Conservation (phyloP, 345 rosid species). For the Punica granatum region DNA sequence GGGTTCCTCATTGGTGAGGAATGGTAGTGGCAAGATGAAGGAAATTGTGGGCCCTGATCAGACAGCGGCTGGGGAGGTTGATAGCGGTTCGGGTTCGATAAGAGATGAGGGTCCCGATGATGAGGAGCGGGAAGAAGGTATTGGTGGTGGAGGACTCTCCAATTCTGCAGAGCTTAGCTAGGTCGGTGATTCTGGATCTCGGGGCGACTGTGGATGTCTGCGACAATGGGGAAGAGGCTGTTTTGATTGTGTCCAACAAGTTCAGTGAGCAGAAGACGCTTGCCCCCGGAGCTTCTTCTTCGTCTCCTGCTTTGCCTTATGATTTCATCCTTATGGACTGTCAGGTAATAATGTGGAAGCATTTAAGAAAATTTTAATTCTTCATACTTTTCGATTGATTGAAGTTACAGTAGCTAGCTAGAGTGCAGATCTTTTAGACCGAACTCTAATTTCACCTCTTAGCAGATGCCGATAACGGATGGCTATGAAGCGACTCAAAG, state of each 20-base stretch:
- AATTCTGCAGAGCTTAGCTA: conserved; percentile 18
- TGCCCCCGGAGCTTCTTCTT: conserved; percentile 7
- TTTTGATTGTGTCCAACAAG: conserved; percentile 26
- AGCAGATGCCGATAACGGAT: conserved; percentile 69
- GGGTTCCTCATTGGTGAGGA: conserved; percentile 14
- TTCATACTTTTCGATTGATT: no score
- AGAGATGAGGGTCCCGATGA: neutral
- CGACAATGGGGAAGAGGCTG: conserved; percentile 49
- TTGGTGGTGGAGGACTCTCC: conserved; percentile 52
- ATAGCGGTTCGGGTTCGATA: neutral
- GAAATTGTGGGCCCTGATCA: conserved; percentile 5
- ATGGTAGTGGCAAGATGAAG: neutral
- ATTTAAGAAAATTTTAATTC: no score
- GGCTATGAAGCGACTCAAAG: conserved; percentile 59
- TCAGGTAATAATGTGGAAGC: conserved; percentile 32
- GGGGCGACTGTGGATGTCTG: conserved; percentile 50
- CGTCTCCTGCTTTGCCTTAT: conserved; percentile 28
- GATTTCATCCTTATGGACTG: conserved; percentile 83
- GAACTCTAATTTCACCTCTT: neutral
- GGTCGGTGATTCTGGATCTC: conserved; percentile 18
- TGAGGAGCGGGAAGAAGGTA: conserved; percentile 49
- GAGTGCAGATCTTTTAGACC: neutral
- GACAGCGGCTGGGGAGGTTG: neutral
- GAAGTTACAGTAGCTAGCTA: no score
- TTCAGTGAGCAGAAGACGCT: conserved; percentile 16